Conservation (phyloP, 306 rosid species). For the Casuarina cunninghamiana region DNA sequence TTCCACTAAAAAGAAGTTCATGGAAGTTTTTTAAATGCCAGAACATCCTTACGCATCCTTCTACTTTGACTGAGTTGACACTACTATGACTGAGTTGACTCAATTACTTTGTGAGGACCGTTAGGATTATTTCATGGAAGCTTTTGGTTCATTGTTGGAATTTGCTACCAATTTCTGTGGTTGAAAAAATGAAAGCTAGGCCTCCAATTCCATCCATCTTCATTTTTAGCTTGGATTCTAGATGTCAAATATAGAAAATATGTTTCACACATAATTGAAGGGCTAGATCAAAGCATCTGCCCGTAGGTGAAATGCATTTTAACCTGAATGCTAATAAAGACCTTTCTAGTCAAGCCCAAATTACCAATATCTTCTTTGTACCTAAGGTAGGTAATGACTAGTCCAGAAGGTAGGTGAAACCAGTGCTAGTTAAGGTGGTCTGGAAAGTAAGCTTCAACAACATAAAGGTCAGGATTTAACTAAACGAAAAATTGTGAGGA, state of each 20-base stretch:
- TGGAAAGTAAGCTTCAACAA: conserved; percentile 2
- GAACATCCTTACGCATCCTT: not conserved
- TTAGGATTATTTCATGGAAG: not conserved
- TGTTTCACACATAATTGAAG: not conserved
- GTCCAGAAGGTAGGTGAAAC: conserved; percentile 9
- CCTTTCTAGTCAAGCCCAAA: not conserved
- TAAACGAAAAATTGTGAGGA: conserved; percentile 16
- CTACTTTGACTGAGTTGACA: not conserved
- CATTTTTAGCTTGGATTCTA: not conserved
- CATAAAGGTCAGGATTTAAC: conserved; percentile 4
- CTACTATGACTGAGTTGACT: not conserved
- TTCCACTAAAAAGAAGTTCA: not conserved
- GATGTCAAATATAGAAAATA: not conserved
- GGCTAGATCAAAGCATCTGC: not conserved
- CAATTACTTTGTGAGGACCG: not conserved
- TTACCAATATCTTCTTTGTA: conserved; percentile 1
- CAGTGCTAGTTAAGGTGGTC: conserved; percentile 17
- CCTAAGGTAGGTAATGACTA: not conserved
- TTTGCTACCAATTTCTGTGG: not conserved
- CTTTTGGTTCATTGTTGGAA: not conserved
- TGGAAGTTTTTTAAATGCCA: not conserved
- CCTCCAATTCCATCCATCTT: conserved; percentile 6
- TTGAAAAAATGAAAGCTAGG: not conserved
- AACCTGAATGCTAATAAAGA: not conserved
- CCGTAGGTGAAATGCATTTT: not conserved